Evolutionary conservation across 306 rosid species (phyloP).

Genomic region (Castanea mollissima): DNA sequence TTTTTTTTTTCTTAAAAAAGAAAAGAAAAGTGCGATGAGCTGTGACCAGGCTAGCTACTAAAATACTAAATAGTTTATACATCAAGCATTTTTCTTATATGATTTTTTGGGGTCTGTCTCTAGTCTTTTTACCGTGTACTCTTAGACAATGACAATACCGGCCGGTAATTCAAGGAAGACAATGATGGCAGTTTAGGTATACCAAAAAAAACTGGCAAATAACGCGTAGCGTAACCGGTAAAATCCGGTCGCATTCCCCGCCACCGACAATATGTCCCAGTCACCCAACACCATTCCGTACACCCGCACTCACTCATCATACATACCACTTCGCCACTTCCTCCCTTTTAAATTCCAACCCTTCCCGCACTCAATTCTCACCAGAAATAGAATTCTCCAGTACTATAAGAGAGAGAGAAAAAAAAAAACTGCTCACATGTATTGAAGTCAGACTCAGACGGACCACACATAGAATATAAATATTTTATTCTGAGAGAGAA

Average conservation of each 20-base stretch:
- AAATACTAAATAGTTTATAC: too few species aligned
- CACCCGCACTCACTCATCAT: not conserved
- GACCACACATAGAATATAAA: not conserved
- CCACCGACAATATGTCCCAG: conserved; percentile 45
- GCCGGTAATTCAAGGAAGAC: conserved; percentile 9
- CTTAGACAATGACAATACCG: conserved; percentile 1
- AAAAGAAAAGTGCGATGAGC: too few species aligned
- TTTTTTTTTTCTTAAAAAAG: too few species aligned
- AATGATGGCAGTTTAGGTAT: conserved; percentile 30
- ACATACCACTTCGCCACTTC: not conserved
- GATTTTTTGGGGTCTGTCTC: too few species aligned
- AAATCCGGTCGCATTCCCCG: conserved; percentile 24
- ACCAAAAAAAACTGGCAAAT: conserved; percentile 7
- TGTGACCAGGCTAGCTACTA: too few species aligned
- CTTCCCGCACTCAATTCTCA: conserved; percentile 1
- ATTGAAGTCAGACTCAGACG: not conserved
- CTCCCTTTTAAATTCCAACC: conserved; percentile 3
- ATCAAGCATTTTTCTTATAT: too few species aligned
- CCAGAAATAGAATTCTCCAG: too few species aligned
- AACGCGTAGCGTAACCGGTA: conserved; percentile 31
- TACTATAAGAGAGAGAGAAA: not conserved
- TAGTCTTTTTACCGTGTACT: too few species aligned
- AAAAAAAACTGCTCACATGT: not conserved
- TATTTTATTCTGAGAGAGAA: not conserved
- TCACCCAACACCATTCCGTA: conserved; percentile 9